Conservation (phyloP, 75 land plant species). For the Isoetes taiwanensis region DNA sequence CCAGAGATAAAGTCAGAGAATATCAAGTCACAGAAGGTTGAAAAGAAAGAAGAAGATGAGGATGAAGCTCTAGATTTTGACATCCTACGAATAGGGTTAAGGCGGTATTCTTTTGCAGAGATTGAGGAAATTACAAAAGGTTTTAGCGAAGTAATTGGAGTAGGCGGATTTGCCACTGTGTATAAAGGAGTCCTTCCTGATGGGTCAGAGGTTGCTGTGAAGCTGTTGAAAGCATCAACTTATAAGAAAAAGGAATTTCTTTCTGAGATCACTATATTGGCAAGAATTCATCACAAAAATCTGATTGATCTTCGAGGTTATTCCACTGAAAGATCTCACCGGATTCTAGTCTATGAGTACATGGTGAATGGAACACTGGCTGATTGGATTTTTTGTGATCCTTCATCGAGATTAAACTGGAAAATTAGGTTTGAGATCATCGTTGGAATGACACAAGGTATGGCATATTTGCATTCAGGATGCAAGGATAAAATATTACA, state of each 20-base stretch:
- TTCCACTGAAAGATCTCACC: conserved; percentile 17
- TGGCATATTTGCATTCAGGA: conserved; percentile 17
- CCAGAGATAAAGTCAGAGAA: too few relatives aligned
- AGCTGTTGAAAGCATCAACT: conserved; percentile 9
- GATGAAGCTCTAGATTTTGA: too few relatives aligned
- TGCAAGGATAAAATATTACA: conserved; percentile 13
- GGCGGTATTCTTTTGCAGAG: conserved; percentile 9
- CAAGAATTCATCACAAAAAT: conserved; percentile 27
- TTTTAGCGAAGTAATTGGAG: conserved; percentile 23
- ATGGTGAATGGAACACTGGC: conserved; percentile 33
- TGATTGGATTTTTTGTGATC: too few relatives aligned
- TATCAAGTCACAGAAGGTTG: too few relatives aligned
- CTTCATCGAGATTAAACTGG: not conserved
- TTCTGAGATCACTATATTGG: conserved; percentile 24
- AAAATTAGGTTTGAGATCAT: too few relatives aligned
- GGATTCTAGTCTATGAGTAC: conserved; percentile 36
- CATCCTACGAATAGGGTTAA: too few relatives aligned
- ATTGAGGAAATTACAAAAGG: conserved; percentile 19
- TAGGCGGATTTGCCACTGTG: not conserved
- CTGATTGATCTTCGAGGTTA: conserved; percentile 32
- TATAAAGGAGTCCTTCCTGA: conserved; percentile 25
- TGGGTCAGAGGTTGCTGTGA: conserved; percentile 28
- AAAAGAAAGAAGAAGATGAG: too few relatives aligned
- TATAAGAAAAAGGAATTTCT: conserved; percentile 26
- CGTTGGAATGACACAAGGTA: conserved; percentile 10